A percentile compares a stretch with the other conserved stretches of the same genome.
Conservation (phyloP, 371 early-diverging fungal species). For the Choanephora cucurbitarum region DNA sequence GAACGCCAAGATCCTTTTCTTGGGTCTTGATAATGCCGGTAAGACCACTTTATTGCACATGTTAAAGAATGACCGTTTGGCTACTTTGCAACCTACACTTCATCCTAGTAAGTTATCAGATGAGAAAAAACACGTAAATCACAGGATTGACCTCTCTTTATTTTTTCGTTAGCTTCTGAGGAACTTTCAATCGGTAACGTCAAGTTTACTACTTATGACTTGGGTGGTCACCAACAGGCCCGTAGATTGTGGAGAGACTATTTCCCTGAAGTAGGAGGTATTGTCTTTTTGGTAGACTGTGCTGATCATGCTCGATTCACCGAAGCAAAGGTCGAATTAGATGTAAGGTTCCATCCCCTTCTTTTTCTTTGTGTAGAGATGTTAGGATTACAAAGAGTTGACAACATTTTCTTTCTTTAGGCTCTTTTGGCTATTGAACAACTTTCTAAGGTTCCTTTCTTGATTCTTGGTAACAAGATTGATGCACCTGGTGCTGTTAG, state of each 20-base stretch:
- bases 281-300: constrained; percentile 95
- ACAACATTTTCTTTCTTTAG: constrained; percentile 38
- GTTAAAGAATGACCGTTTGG: constrained; percentile 98
- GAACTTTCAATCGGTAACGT: constrained; percentile 96
- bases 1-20: constrained; percentile 98
- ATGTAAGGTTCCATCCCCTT: constrained; percentile 75
- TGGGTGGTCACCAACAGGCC: constrained; percentile 97
- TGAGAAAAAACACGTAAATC: not conserved
- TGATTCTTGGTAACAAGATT: constrained; percentile 98
- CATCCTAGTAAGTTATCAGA: constrained; percentile 87
- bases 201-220: constrained; percentile 95
- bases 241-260: constrained; percentile 98
- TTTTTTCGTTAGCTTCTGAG: constrained; percentile 97
- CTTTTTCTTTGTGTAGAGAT: too few relatives aligned
- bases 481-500: constrained; percentile 93
- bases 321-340: constrained; percentile 94
- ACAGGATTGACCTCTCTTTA: constrained; percentile 4
- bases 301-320: constrained; percentile 84
- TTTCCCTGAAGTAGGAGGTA: constrained; percentile 96
- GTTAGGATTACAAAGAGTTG: too few relatives aligned
- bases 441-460: constrained; percentile 89
- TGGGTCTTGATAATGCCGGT: constrained; percentile 99
- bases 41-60: constrained; percentile 99
- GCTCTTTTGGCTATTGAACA: constrained; percentile 92
- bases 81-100: constrained; percentile 96